A percentile compares a stretch with the other conserved stretches of the same genome.
These are phyloP conservation scores for Paracamarosporium sp. DNA, from an alignment of 2,329 filamentous ascomycete species.

Conservation along the genomic window DNA sequence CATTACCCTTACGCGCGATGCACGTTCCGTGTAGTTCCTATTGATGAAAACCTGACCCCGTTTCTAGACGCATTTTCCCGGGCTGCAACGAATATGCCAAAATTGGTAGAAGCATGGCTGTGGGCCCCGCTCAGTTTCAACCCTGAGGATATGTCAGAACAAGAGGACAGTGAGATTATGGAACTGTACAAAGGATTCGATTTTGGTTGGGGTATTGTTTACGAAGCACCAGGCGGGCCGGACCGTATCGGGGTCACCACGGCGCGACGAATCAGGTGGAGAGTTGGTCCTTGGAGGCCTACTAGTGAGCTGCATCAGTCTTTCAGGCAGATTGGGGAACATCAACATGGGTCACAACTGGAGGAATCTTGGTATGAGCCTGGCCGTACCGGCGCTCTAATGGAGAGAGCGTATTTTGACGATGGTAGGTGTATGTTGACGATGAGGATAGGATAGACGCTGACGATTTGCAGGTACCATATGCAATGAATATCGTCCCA, in stretches of 20 bases:
- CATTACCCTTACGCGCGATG: background rate
- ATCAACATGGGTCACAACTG: background rate
- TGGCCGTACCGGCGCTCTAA: background rate
- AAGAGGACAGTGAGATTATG: background rate
- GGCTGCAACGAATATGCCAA: background rate
- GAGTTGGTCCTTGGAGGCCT: background rate
- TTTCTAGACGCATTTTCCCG: background rate
- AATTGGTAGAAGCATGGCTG: background rate
- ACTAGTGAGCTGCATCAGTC: background rate
- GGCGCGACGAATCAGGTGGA: background rate
- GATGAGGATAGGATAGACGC: background rate
- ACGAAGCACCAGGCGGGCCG: background rate
- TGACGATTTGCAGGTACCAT: background rate
- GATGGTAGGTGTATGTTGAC: background rate
- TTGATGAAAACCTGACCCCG: background rate
- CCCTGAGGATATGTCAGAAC: background rate
- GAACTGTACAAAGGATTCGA: background rate
- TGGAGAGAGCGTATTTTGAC: background rate
- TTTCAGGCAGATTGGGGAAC: background rate
- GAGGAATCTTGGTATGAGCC: background rate
- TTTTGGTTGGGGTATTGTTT: background rate
- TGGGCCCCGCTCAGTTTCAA: background rate
- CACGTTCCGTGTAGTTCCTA: background rate
- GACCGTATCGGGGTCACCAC: background rate
- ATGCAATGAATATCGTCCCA: background rate